These are phyloP conservation scores for Austropuccinia psidii DNA, from an alignment of 1,284 basidiomycete species.

Conservation along the genomic window DNA sequence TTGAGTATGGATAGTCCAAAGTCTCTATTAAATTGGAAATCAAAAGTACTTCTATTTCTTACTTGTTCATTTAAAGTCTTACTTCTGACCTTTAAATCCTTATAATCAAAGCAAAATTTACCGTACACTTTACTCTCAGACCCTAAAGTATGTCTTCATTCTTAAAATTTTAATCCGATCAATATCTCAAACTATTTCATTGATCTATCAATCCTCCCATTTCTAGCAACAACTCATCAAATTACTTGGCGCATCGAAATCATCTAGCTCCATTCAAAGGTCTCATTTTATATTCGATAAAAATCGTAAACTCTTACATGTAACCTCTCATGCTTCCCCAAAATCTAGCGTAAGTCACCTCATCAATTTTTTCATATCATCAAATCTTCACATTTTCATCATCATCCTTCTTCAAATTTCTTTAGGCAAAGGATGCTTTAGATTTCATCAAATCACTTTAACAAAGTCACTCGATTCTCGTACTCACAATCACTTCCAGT, in stretches of 20 bases:
- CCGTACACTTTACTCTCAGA: conserved; percentile 40
- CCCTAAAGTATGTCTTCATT: conserved; percentile 37
- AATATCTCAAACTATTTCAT: not conserved
- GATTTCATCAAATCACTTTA: not conserved
- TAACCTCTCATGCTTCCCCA: conserved; percentile 36
- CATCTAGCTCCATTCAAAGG: conserved; percentile 35
- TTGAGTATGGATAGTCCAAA: conserved; percentile 39
- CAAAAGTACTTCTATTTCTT: conserved; percentile 19
- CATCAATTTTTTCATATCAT: not conserved
- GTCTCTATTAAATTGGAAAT: conserved; percentile 38
- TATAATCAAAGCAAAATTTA: conserved; percentile 33
- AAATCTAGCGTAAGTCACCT: conserved; percentile 28
- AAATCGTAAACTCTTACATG: conserved; percentile 38
- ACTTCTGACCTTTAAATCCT: not conserved
- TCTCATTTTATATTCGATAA: conserved; percentile 39
- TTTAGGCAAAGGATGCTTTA: not conserved
- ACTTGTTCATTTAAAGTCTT: not conserved
- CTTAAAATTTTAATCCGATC: not conserved
- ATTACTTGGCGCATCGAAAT: conserved; percentile 37
- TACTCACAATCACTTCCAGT: no score
- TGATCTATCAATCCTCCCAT: not conserved
- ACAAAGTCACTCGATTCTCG: not conserved
- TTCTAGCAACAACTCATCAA: conserved; percentile 35
- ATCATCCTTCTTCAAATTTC: not conserved
- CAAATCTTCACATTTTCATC: not conserved